A percentile compares a stretch with the other conserved stretches of the same genome.
Evolutionary conservation across 169 alveolate species (phyloP).

Genomic region (Plasmodium knowlesi): DNA sequence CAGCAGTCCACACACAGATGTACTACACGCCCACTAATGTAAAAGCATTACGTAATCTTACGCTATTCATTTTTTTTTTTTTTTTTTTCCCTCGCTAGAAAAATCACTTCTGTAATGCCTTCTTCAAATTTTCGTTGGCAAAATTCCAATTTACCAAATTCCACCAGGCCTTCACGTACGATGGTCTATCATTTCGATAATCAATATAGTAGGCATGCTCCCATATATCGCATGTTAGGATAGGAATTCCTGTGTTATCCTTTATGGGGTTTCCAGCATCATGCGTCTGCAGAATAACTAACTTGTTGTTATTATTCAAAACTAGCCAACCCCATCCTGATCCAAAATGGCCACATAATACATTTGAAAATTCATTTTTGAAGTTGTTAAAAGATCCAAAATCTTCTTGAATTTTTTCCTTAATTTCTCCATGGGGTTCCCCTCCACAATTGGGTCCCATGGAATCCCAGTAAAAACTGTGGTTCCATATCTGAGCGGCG

Average conservation of each 20-base stretch:
- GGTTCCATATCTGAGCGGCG: constrained; percentile 95
- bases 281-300: constrained; percentile 92
- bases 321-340: constrained; percentile 99
- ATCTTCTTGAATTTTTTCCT: constrained; percentile 85
- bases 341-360: constrained; percentile 95
- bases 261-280: constrained; percentile 93
- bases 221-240: constrained; percentile 96
- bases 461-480: constrained; percentile 94
- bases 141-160: constrained; percentile 95
- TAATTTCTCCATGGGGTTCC: constrained; percentile 90
- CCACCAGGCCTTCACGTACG: constrained; percentile 94
- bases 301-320: constrained; percentile 90
- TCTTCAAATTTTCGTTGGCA: constrained; percentile 85
- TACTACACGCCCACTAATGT: background rate
- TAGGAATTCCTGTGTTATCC: constrained; percentile 90
- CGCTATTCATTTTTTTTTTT: background rate
- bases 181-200: constrained; percentile 91
- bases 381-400: constrained; percentile 91
- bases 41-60: background rate
- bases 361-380: constrained; percentile 86
- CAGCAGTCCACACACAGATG: background rate
- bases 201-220: constrained; percentile 97
- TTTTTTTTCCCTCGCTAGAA: background rate
- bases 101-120: constrained; percentile 62
- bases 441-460: constrained; percentile 94